Percentiles rank a stretch among this genome's conserved stretches.
phyloP scores from a whole-genome alignment of 208 protist species.

The Trypanosoma congolense region DNA sequence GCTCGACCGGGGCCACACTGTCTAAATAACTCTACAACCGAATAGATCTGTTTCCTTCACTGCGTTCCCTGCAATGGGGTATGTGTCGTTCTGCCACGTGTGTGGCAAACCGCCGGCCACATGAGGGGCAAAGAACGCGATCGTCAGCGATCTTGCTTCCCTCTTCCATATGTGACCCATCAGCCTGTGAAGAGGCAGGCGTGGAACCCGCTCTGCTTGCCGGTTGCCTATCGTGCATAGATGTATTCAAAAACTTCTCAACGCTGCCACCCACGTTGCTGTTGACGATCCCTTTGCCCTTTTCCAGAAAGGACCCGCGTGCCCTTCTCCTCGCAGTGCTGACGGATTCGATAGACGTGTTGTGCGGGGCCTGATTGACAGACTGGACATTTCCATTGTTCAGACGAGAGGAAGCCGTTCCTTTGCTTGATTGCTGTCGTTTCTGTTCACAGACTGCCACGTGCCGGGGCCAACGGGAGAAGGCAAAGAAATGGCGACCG shows the following conservation, averaged over 20 bases:
- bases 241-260: too few relatives aligned
- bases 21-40: constrained; percentile 12
- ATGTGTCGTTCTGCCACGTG: constrained; percentile 41
- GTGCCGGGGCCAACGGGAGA: constrained; percentile 50
- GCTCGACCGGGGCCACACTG: too few relatives aligned
- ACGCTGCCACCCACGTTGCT: too few relatives aligned
- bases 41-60: constrained; percentile 1
- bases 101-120: constrained; percentile 39
- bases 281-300: too few relatives aligned
- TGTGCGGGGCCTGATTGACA: too few relatives aligned
- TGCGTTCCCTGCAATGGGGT: constrained; percentile 27
- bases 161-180: background rate
- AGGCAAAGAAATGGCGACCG: constrained; percentile 58
- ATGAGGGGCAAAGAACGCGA: constrained; percentile 40
- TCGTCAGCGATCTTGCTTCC: constrained; percentile 20
- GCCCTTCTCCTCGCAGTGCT: too few relatives aligned
- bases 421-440: constrained; percentile 11
- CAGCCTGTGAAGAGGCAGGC: background rate
- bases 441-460: constrained; percentile 37
- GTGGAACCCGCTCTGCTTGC: background rate
- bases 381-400: too few relatives aligned
- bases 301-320: too few relatives aligned
- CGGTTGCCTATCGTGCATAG: background rate
- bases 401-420: too few relatives aligned
- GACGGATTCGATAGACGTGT: too few relatives aligned